Percentiles rank a stretch among this genome's conserved stretches.
phyloP scores from a whole-genome alignment of 352 stramenopile species.

The Thraustotheca clavata region DNA sequence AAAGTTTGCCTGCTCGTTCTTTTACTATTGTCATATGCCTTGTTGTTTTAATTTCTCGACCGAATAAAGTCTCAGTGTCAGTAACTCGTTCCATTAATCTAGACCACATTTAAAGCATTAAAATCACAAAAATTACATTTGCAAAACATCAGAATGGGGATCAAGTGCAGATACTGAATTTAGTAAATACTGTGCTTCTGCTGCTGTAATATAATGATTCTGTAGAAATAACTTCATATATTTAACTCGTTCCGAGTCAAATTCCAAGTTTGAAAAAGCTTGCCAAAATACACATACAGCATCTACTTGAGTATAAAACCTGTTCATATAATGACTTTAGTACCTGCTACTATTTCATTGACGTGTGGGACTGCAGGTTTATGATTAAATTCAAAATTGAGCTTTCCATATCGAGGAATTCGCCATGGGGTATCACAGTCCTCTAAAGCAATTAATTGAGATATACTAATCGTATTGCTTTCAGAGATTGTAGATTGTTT shows the following conservation, averaged over 20 bases:
- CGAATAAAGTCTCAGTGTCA: conserved; percentile 11
- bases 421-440: neutral
- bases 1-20: conserved; percentile 12
- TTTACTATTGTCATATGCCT: conserved; percentile 12
- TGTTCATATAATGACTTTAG: neutral
- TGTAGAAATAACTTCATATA: conserved; percentile 17
- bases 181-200: conserved; percentile 8
- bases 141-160: conserved; percentile 3
- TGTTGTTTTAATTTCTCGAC: neutral
- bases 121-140: neutral
- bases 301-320: neutral
- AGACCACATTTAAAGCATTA: neutral
- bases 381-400: conserved; percentile 12
- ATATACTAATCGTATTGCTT: neutral
- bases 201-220: conserved; percentile 15
- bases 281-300: conserved; percentile 16
- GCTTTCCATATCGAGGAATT: neutral
- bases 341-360: neutral
- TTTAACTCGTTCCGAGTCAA: conserved; percentile 20
- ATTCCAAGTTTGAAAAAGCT: conserved; percentile 14
- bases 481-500: neutral
- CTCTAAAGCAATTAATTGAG: neutral
- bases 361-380: neutral
- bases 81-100: conserved; percentile 12
- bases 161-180: neutral